Conservation (phyloP, 768 basidiomycete genomes). For the Ephemerocybe angulata region DNA sequence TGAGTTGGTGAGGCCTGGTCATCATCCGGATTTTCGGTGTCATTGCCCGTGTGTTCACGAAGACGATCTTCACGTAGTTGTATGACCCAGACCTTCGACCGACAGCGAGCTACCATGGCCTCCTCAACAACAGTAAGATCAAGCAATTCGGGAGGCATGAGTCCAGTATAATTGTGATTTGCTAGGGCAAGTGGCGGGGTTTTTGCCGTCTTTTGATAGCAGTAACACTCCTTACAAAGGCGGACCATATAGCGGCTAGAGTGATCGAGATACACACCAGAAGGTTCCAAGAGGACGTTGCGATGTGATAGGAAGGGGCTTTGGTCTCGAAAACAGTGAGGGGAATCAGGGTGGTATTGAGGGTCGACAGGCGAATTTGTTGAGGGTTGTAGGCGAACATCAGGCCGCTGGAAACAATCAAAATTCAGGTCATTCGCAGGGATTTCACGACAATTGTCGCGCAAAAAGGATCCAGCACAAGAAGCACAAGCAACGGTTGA, state of each 20-base stretch:
- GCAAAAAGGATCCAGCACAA: neutral
- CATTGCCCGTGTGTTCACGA: too few relatives aligned
- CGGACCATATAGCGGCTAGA: neutral
- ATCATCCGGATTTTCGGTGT: slow-evolving; percentile 17
- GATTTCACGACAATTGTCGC: neutral
- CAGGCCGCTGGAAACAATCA: neutral
- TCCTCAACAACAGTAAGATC: slow-evolving; percentile 22
- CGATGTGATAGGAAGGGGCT: neutral
- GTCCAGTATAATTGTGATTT: slow-evolving; percentile 22
- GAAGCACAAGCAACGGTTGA: neutral
- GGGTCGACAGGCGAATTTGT: neutral
- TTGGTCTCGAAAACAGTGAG: neutral
- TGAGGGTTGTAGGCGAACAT: neutral
- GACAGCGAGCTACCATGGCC: slow-evolving; percentile 34
- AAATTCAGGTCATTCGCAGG: neutral
- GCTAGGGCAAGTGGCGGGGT: slow-evolving; percentile 28
- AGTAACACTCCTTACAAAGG: neutral
- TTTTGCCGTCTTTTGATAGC: slow-evolving; percentile 7
- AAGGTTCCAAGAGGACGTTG: neutral
- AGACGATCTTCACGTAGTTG: slow-evolving; percentile 21
- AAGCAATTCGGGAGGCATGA: slow-evolving; percentile 27
- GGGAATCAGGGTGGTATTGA: neutral
- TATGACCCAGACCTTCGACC: slow-evolving; percentile 33
- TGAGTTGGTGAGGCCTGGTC: slow-evolving; percentile 1
- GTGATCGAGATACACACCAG: neutral